These are phyloP conservation scores for Penicillium crystallinum DNA, from an alignment of 495 filamentous ascomycete species.

Conservation along the genomic window DNA sequence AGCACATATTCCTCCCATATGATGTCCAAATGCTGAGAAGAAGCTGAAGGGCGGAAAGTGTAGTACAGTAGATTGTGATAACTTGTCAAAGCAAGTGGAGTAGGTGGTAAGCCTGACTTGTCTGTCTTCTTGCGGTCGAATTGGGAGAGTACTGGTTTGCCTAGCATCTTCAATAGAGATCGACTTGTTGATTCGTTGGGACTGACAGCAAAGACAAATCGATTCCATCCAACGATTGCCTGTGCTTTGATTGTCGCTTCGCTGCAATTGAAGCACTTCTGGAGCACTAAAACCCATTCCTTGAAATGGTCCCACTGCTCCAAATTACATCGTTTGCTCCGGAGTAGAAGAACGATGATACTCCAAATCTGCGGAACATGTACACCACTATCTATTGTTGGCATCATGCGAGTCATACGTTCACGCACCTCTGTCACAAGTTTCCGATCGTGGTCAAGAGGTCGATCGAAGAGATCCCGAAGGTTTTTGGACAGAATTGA, in stretches of 20 bases:
- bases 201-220: slow-evolving; percentile 66
- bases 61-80: slow-evolving; percentile 85
- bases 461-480: slow-evolving; percentile 57
- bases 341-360: slow-evolving; percentile 68
- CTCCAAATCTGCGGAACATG: slow-evolving; percentile 90
- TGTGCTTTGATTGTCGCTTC: slow-evolving; percentile 66
- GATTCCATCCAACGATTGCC: slow-evolving; percentile 78
- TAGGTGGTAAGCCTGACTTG: slow-evolving; percentile 51
- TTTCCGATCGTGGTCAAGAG: slow-evolving; percentile 53
- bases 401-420: slow-evolving; percentile 65
- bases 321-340: slow-evolving; percentile 52
- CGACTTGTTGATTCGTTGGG: slow-evolving; percentile 55
- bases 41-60: slow-evolving; percentile 64
- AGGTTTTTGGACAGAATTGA: slow-evolving; percentile 57
- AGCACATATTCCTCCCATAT: slow-evolving; percentile 77
- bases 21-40: slow-evolving; percentile 56
- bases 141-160: slow-evolving; percentile 63
- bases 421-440: slow-evolving; percentile 58
- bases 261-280: slow-evolving; percentile 77
- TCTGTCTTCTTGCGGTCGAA: slow-evolving; percentile 58
- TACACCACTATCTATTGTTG: slow-evolving; percentile 53
- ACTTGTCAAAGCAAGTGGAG: slow-evolving; percentile 58
- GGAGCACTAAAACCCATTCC: slow-evolving; percentile 69
- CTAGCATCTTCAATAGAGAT: slow-evolving; percentile 60
- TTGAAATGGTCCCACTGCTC: slow-evolving; percentile 69